phyloP scores from a whole-genome alignment of 2,329 filamentous ascomycete species.

The Xenosphaeropsis pyriputrescens region DNA sequence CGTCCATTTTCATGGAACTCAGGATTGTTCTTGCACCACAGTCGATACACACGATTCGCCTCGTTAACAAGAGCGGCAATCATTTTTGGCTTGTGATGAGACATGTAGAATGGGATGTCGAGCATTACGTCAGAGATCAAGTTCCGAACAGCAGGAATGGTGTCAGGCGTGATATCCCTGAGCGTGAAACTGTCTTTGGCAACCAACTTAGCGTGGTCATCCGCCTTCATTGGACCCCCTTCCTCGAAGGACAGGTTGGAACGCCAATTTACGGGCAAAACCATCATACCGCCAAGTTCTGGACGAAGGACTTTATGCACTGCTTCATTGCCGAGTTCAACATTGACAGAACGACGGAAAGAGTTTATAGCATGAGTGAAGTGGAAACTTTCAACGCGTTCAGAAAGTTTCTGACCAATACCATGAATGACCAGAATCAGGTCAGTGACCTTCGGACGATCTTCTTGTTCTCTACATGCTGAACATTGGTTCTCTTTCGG shows the following conservation, averaged over 20 bases:
- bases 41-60: constrained; percentile 85
- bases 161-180: constrained; percentile 82
- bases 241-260: constrained; percentile 80
- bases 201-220: constrained; percentile 35
- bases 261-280: constrained; percentile 88
- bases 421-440: constrained; percentile 85
- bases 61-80: constrained; percentile 76
- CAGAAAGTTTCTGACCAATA: constrained; percentile 91
- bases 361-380: constrained; percentile 94
- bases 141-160: constrained; percentile 81
- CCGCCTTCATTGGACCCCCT: constrained; percentile 43
- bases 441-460: constrained; percentile 63
- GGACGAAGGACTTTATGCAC: constrained; percentile 65
- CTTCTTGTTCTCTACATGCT: constrained; percentile 48
- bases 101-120: constrained; percentile 95
- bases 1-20: constrained; percentile 68
- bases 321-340: constrained; percentile 60
- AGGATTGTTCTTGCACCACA: constrained; percentile 91
- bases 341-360: constrained; percentile 73
- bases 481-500: constrained; percentile 23
- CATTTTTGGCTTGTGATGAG: constrained; percentile 92
- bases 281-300: constrained; percentile 82
- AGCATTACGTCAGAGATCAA: constrained; percentile 97
- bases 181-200: constrained; percentile 52
- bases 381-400: constrained; percentile 89